Base-by-base conservation (phyloP, 176 grass and related monocot species). In the Neostapfia colusana region DNA sequence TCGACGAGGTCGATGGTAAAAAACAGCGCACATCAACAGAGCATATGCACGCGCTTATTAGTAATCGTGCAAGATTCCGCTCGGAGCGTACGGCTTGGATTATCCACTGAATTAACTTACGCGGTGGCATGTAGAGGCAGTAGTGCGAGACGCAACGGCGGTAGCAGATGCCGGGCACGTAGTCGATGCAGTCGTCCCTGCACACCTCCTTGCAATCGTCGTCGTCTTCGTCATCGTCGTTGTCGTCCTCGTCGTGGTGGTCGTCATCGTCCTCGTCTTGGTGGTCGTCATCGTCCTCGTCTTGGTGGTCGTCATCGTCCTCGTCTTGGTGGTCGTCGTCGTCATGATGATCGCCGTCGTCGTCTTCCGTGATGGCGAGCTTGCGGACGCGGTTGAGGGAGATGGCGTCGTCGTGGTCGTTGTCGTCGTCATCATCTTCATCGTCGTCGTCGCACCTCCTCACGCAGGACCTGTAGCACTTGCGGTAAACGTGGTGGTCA, bases 381-480 rank as follows among this genome's bases (percentile, higher is more conserved):
- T 59, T 28, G 10, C 73, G 17, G 57, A 8, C 11, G 58, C 41
- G 10, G 43, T 7, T 63, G 10, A 2, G 31, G 31, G 61, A 35
- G 16, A 75, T 5, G 41, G 41, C 24, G 3, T 42, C 72, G 0
- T 41, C 71, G 14, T 58, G 5, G 39, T 67, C 65, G 55, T 31
- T 1, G 3, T 58, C 55, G 12, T 70, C 72, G 0, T 75, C 73
- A 0, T 64, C 57, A 0, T 75, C 73, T 9, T 76, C 73, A 6
- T 63, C 14, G 58, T 76, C 74, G 42, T 63, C 60, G 28, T 77
- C 74, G 13, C 75, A 77, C 31, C 2, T 77, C 17, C 13, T 65
- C 61, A 77, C 15, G 75, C 75, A 77, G 31, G 75, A 77, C 75
- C 14, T 51, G 75, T 77, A 77, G 61, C 75, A 77, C 31, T 11